These are phyloP conservation scores for Leccinum arenicola DNA, from an alignment of 768 basidiomycete species.

Conservation along the genomic window DNA sequence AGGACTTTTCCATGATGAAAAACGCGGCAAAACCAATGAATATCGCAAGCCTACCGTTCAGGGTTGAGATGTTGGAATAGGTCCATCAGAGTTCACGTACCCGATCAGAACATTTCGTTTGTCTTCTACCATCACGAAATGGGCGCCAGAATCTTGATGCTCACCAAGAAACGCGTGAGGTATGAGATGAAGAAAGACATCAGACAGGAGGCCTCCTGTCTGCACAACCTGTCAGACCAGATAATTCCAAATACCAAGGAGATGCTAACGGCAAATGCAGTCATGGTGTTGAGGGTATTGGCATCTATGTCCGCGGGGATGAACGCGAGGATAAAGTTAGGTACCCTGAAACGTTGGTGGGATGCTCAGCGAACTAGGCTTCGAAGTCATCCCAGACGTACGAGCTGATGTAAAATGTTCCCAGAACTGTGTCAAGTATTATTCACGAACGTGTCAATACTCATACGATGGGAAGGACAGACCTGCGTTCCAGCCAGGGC, in stretches of 20 bases:
- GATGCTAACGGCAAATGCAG: slow-evolving; percentile 77
- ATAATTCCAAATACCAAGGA: slow-evolving; percentile 11
- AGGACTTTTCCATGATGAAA: slow-evolving; percentile 91
- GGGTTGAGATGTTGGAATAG: slow-evolving; percentile 11
- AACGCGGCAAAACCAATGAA: slow-evolving; percentile 87
- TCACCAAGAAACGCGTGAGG: slow-evolving; percentile 94
- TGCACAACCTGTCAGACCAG: slow-evolving; percentile 31
- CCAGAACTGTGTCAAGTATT: slow-evolving; percentile 51
- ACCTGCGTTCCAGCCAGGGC: slow-evolving; percentile 85
- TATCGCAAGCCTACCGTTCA: slow-evolving; percentile 58
- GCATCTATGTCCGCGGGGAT: slow-evolving; percentile 86
- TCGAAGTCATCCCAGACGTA: slow-evolving; percentile 41
- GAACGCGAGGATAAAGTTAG: slow-evolving; percentile 93
- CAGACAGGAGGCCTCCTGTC: slow-evolving; percentile 90
- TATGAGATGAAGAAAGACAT: slow-evolving; percentile 89
- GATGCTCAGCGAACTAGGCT: slow-evolving; percentile 19
- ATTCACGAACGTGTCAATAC: slow-evolving; percentile 22
- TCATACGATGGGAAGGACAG: slow-evolving; percentile 11
- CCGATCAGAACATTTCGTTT: slow-evolving; percentile 89
- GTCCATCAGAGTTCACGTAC: slow-evolving; percentile 39
- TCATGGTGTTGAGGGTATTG: slow-evolving; percentile 90
- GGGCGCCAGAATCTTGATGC: slow-evolving; percentile 66
- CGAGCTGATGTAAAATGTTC: slow-evolving; percentile 97
- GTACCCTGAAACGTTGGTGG: slow-evolving; percentile 54
- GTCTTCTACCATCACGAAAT: slow-evolving; percentile 83